Percentiles rank a stretch among this genome's conserved stretches.
Evolutionary conservation across 352 stramenopile species (phyloP).

Genomic region (Nothophytophthora sp.): DNA sequence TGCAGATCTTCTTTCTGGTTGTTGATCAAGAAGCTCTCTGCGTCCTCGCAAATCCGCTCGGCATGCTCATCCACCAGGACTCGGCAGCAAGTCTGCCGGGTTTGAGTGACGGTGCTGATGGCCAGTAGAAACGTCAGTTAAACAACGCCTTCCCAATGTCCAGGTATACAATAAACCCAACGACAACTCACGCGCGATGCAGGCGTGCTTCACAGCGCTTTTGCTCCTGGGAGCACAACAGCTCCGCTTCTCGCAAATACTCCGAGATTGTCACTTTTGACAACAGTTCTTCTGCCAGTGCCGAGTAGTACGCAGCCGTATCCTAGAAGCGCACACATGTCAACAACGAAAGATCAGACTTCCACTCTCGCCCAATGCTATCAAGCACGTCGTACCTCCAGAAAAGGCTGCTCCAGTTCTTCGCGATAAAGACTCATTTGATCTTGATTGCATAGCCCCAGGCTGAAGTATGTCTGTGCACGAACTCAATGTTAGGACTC

Average conservation of each 20-base stretch:
- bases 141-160: not conserved
- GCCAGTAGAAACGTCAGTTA: not conserved
- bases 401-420: conserved; percentile 72
- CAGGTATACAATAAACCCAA: not conserved
- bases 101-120: conserved; percentile 72
- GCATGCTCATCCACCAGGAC: conserved; percentile 81
- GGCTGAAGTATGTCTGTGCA: conserved; percentile 73
- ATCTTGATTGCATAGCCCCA: conserved; percentile 76
- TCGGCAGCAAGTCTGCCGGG: conserved; percentile 74
- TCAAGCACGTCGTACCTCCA: conserved; percentile 37
- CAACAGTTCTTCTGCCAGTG: conserved; percentile 61
- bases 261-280: conserved; percentile 70
- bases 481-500: conserved; percentile 1
- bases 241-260: conserved; percentile 72
- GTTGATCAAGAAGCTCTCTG: conserved; percentile 73
- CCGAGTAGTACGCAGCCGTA: conserved; percentile 65
- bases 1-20: conserved; percentile 81
- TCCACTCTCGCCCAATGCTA: not conserved
- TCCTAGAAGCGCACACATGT: conserved; percentile 33
- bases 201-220: conserved; percentile 72
- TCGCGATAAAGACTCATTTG: conserved; percentile 82
- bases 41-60: conserved; percentile 81
- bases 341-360: not conserved
- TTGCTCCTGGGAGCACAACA: conserved; percentile 79
- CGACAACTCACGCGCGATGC: conserved; percentile 66